Evolutionary conservation across 2,329 filamentous ascomycete genomes (phyloP), one percentile per base, ranked within the genome.

Genomic region (Fusarium piperis): DNA sequence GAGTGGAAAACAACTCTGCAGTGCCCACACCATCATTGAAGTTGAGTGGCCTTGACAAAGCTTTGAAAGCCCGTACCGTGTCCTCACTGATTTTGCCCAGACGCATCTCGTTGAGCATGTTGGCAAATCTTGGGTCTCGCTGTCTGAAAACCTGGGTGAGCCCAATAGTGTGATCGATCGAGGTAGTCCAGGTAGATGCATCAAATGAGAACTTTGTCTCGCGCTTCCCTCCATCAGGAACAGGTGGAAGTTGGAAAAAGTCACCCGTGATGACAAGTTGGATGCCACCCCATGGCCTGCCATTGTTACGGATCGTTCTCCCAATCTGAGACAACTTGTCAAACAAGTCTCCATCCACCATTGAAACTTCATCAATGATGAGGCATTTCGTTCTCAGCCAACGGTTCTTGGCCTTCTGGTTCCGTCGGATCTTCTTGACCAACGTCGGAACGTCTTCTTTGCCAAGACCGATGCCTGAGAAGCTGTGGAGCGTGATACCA

Each of bases 51-150:
- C 96, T 87, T 28, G 90, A 88, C 4, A 99, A 85, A 4, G 86
- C 87, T 75, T 88, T 91, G 83, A 99, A 99, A 1, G 91, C 89
- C 10, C 87, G 84, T 35, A 97, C 91, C 0, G 95, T 97, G 10
- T 89, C 84, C n/a, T 90, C 87, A 33, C 88, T 93, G 59, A 98
- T 91, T 59, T 89, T 91, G 5, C 96, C 96, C 62, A 98, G 86
- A 55, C 96, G 92, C 94, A 99, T 98, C 81, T 99, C 95, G 78
- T 99, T 99, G 58, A 99, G 88, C 95, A 99, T 99, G 7, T 88
- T 86, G 13, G 96, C 96, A 81, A 99, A 99, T 26, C 93, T 85
- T 58, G 89, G 89, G 78, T 99, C 96, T 71, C 93, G 94, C 79
- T 99, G 96, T 83, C 96, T 94, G 84, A 99, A 99, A 12, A 99